Base-by-base conservation (phyloP, 1,139 yeast species). In the Saccharomyces hybrid region DNA sequence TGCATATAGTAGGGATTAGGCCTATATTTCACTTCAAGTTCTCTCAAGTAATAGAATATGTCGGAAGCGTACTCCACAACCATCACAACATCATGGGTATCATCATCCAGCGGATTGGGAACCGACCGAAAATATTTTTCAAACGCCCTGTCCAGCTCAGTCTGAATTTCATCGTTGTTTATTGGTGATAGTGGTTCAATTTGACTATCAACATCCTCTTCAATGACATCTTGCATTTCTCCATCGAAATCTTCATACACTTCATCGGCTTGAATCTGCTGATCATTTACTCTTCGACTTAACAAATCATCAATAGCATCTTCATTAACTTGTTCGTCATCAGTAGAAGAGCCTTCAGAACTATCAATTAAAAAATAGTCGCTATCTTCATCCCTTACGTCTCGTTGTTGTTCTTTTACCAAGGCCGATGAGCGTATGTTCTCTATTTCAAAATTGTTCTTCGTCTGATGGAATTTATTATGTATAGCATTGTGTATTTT, bases 31-130 rank as follows among this genome's bases (percentile, higher is more conserved):
- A 77, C 76, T 72, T 90, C 97, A 56, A 90, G 76, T 56, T 81
- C 81, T 64, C 85, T 89, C 79, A 90, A 75, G 71, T 90, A 88
- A 56, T 82, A 82, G 73, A 91, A 89, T 57, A 91, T 88, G 61
- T 90, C 96, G 5, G 89, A 90, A 13, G 91, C 83, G 69, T 91
- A 90, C 70, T 91, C 98, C 7, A 93, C 85, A 48, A 88, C 97
- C 96, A 91, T 90, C 26, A 96, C 83, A 11, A 86, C 84, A 69
- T 90, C 97, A 72, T 77, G 85, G 7, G 89, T 85, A 68, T 90
- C 98, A 68, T 89, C 96, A 69, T 90, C 97, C 57, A 80, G 78
- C 49, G 83, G 88, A 69, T 88, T 95, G 58, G 88, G 73, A 1
- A 75, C 69, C 41, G 72, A 73, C 50, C 76, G 68, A 28, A 84